Evolutionary conservation across 2,329 filamentous ascomycete species (phyloP).

Genomic region (Calonectria pauciramosa): DNA sequence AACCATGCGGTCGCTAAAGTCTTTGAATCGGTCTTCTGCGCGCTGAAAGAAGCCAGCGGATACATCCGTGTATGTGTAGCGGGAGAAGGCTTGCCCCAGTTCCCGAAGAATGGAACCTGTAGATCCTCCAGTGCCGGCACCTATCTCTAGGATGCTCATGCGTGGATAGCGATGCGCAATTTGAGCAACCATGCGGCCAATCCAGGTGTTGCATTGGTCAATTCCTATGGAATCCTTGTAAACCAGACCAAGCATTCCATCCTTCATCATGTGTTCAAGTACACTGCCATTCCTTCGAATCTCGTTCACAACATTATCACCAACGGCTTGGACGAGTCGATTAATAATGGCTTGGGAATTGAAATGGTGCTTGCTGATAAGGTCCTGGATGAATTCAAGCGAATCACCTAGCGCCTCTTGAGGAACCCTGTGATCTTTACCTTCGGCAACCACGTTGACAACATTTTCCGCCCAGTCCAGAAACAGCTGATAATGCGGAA

Average conservation of each 20-base stretch:
- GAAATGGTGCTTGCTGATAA: not conserved
- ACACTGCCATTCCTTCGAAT: not conserved
- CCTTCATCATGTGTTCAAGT: constrained; percentile 14
- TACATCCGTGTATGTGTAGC: constrained; percentile 31
- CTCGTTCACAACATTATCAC: not conserved
- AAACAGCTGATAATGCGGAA: not conserved
- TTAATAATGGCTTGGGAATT: not conserved
- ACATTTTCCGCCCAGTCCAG: not conserved
- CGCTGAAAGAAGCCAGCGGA: constrained; percentile 26
- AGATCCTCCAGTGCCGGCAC: constrained; percentile 28
- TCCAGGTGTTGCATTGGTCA: not conserved
- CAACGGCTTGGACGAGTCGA: not conserved
- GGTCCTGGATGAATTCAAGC: not conserved
- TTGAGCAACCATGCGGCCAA: constrained; percentile 3
- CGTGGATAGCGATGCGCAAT: not conserved
- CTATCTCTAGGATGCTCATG: not conserved
- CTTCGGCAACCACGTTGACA: not conserved
- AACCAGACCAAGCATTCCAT: not conserved
- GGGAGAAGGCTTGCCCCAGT: not conserved
- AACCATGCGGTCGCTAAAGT: not conserved
- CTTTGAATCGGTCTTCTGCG: not conserved
- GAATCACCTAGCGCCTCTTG: not conserved
- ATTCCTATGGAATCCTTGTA: constrained; percentile 3
- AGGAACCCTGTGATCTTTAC: not conserved
- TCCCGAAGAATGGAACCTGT: constrained; percentile 8